These are phyloP conservation scores for Trichoderma lentiforme DNA, from an alignment of 2,329 filamentous ascomycete genomes.

Conservation along the genomic window DNA sequence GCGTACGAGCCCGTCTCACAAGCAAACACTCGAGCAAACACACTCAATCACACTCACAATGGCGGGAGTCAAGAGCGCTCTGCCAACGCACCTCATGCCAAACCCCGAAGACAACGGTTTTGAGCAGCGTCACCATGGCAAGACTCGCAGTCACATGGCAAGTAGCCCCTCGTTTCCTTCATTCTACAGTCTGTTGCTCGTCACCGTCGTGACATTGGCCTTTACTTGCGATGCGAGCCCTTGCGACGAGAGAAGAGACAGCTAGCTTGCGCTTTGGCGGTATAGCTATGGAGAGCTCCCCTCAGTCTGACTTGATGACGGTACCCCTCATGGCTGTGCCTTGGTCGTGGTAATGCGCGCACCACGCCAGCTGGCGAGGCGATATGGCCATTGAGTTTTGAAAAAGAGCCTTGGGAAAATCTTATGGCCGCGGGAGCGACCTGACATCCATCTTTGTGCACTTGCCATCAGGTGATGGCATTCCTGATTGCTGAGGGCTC, in stretches of 20 bases:
- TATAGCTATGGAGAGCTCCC: not conserved
- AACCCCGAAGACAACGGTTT: constrained; percentile 48
- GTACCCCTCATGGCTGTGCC: constrained; percentile 8
- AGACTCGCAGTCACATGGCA: constrained; percentile 82
- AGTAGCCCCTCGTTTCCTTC: constrained; percentile 39
- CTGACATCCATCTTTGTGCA: not conserved
- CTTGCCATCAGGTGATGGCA: not conserved
- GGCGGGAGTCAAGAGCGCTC: constrained; percentile 69
- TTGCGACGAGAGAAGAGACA: not conserved
- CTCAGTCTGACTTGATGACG: not conserved
- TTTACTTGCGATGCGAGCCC: not conserved
- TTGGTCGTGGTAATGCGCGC: not conserved
- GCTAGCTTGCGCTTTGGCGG: not conserved
- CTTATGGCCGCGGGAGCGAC: not conserved
- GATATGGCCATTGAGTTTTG: not conserved
- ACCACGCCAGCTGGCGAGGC: not conserved
- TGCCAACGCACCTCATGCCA: constrained; percentile 82
- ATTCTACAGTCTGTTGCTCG: not conserved
- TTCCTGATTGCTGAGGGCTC: not conserved
- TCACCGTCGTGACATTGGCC: not conserved
- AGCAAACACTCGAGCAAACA: not conserved
- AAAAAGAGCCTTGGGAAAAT: not conserved
- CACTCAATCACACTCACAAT: constrained; percentile 42
- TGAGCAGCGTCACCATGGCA: constrained; percentile 71
- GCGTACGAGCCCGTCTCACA: constrained; percentile 2